Percentiles rank a stretch among this genome's conserved stretches.
These are phyloP conservation scores for Hypomyces perniciosus DNA, from an alignment of 2,329 filamentous ascomycete species.

Conservation along the genomic window DNA sequence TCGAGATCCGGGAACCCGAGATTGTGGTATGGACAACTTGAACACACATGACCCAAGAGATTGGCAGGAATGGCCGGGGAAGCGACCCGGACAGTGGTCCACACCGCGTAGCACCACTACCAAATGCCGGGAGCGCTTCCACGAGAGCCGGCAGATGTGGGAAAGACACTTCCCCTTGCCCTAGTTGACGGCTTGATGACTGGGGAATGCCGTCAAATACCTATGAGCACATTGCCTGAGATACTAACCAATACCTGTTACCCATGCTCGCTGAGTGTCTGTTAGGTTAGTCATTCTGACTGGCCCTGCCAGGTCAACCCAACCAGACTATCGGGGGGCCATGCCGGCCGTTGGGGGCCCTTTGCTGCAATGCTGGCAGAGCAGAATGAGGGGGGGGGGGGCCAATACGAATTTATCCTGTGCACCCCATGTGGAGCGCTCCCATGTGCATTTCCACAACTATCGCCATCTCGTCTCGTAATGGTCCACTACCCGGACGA, in stretches of 20 bases:
- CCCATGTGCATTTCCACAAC: conserved; percentile 9
- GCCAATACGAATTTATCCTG: conserved; percentile 4
- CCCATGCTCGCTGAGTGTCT: conserved; percentile 11
- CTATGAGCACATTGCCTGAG: background rate
- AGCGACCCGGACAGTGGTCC: conserved; percentile 8
- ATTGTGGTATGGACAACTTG: background rate
- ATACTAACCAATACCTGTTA: no score
- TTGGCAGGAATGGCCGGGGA: conserved; percentile 17
- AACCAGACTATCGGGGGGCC: conserved; percentile 9
- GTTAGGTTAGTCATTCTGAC: conserved; percentile 1
- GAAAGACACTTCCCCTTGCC: background rate
- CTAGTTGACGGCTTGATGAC: background rate
- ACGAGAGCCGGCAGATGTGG: conserved; percentile 3
- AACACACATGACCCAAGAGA: conserved; percentile 21
- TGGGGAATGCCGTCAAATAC: conserved; percentile 10
- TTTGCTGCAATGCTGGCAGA: conserved; percentile 4
- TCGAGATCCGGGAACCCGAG: conserved; percentile 14
- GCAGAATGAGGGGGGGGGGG: conserved; percentile 1
- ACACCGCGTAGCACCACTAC: conserved; percentile 5
- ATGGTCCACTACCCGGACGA: conserved; percentile 13
- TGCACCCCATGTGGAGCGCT: conserved; percentile 9
- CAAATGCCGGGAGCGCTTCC: background rate
- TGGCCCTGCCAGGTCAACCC: conserved; percentile 3
- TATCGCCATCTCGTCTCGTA: conserved; percentile 10
- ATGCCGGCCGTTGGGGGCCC: conserved; percentile 5